Conservation (phyloP, 495 filamentous ascomycete species). For the Penicillium roqueforti region DNA sequence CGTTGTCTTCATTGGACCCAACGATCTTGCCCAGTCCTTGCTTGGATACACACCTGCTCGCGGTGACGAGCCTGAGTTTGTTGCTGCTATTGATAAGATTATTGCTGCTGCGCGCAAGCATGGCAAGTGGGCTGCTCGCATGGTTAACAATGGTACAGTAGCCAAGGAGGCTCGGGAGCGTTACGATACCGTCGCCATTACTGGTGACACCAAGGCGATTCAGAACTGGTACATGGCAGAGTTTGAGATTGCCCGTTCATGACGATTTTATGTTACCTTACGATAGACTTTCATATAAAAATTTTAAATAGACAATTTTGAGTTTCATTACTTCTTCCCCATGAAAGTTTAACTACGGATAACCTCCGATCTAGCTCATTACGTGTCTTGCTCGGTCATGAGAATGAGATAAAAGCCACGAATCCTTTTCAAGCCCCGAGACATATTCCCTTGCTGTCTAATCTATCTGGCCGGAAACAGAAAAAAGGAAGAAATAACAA, state of each 20-base stretch:
- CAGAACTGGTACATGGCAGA: constrained; percentile 37
- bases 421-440: background rate
- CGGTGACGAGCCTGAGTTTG: constrained; percentile 33
- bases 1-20: constrained; percentile 34
- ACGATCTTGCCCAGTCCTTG: constrained; percentile 31
- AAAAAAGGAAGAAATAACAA: too few relatives aligned
- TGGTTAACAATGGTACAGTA: constrained; percentile 26
- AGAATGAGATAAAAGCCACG: background rate
- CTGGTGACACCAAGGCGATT: constrained; percentile 32
- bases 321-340: background rate
- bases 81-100: constrained; percentile 30
- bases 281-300: background rate
- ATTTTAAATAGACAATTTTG: background rate
- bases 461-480: too few relatives aligned
- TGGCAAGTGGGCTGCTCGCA: constrained; percentile 31
- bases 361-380: background rate
- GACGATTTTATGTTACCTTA: constrained; percentile 1
- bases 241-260: constrained; percentile 32
- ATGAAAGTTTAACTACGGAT: too few relatives aligned
- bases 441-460: background rate
- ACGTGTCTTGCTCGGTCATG: background rate
- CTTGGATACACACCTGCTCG: constrained; percentile 27
- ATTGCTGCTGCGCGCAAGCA: constrained; percentile 29
- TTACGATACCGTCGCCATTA: constrained; percentile 33
- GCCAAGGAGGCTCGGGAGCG: constrained; percentile 24